Conservation (phyloP, 352 stramenopile species). For the Pythium inflatum region DNA sequence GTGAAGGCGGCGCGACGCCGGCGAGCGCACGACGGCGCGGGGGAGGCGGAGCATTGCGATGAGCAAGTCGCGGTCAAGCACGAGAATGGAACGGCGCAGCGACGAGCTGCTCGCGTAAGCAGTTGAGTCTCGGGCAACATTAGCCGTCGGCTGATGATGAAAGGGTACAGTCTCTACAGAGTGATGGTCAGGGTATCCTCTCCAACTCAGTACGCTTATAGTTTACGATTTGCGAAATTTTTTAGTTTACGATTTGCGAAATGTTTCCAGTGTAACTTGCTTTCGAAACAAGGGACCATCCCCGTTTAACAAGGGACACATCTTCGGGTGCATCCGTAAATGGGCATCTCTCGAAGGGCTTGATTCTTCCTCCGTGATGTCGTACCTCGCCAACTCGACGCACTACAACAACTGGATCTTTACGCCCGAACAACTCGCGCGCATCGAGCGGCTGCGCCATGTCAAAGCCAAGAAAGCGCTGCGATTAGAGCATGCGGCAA, state of each 20-base stretch:
- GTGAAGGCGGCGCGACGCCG: slow-evolving; percentile 18
- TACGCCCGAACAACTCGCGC: slow-evolving; percentile 58
- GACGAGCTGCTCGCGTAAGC: too few relatives aligned
- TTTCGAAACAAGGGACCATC: too few relatives aligned
- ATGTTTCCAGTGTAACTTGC: too few relatives aligned
- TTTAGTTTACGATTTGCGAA: too few relatives aligned
- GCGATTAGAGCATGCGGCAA: slow-evolving; percentile 61
- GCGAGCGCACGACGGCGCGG: slow-evolving; percentile 19
- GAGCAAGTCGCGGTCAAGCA: background rate
- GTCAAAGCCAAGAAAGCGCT: slow-evolving; percentile 67
- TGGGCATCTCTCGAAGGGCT: too few relatives aligned
- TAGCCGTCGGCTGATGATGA: background rate
- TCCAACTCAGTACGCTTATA: slow-evolving; percentile 11
- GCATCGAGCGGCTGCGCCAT: slow-evolving; percentile 60
- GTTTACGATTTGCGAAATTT: slow-evolving; percentile 5
- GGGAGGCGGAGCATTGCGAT: slow-evolving; percentile 18
- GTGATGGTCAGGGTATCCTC: background rate
- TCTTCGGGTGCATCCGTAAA: background rate
- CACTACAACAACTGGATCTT: slow-evolving; percentile 92
- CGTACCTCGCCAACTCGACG: slow-evolving; percentile 83
- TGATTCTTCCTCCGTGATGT: slow-evolving; percentile 42
- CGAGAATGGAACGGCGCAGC: background rate
- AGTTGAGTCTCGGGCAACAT: background rate
- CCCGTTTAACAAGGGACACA: slow-evolving; percentile 17
- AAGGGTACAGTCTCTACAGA: background rate